Conservation (phyloP, 495 filamentous ascomycete species). For the Trichoderma erinaceum region DNA sequence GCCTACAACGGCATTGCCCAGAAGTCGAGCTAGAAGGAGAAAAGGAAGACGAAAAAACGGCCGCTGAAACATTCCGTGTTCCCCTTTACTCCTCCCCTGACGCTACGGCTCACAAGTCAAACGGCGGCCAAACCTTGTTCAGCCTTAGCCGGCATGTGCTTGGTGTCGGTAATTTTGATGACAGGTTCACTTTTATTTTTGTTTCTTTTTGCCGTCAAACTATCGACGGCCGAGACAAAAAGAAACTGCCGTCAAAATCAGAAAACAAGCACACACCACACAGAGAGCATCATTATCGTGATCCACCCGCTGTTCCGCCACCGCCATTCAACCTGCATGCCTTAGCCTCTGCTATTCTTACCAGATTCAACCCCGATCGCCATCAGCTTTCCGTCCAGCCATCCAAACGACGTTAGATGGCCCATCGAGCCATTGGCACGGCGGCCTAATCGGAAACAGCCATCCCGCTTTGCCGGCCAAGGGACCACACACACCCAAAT, state of each 20-base stretch:
- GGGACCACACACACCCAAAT: no score
- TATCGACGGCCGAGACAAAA: background rate
- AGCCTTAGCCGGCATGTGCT: background rate
- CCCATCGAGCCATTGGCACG: no score
- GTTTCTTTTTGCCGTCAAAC: background rate
- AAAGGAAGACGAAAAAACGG: background rate
- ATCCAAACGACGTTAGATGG: no score
- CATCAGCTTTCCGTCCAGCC: background rate
- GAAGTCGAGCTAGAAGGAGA: background rate
- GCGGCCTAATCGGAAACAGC: no score
- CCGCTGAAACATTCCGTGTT: background rate
- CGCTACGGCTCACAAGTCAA: background rate
- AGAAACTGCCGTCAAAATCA: no score
- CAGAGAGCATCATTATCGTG: no score
- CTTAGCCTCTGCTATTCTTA: background rate
- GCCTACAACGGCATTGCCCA: background rate
- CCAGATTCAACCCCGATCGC: background rate
- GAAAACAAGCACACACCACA: no score
- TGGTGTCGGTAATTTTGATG: background rate
- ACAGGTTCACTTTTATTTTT: background rate
- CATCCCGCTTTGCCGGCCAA: no score
- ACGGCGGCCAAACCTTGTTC: conserved; percentile 7
- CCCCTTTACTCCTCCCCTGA: background rate
- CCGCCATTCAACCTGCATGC: background rate
- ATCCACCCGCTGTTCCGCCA: background rate